Conservation (phyloP, 306 rosid genomes). For the Purshia tridentata region DNA sequence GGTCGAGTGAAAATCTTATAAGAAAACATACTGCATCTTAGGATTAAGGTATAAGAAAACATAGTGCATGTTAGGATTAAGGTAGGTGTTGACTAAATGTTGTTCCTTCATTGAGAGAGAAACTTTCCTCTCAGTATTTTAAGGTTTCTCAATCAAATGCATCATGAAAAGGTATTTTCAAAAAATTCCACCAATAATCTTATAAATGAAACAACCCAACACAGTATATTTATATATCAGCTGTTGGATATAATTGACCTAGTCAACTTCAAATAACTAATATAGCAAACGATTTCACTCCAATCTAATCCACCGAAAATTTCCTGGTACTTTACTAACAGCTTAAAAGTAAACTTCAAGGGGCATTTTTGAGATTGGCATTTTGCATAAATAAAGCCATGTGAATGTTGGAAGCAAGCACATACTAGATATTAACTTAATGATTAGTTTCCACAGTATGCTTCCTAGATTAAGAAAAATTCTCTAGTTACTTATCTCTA, state of each 20-base stretch:
- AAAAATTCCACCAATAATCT: too few relatives aligned
- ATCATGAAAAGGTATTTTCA: too few relatives aligned
- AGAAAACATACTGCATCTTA: too few relatives aligned
- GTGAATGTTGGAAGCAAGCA: slow-evolving; percentile 26
- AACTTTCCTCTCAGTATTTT: too few relatives aligned
- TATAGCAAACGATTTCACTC: slow-evolving; percentile 19
- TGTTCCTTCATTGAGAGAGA: too few relatives aligned
- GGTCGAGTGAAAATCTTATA: too few relatives aligned
- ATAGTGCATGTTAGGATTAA: too few relatives aligned
- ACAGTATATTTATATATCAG: too few relatives aligned
- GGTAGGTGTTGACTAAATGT: too few relatives aligned
- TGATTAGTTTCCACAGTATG: slow-evolving; percentile 14
- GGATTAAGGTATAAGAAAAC: too few relatives aligned
- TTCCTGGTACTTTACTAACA: slow-evolving; percentile 17
- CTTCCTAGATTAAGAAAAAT: slow-evolving; percentile 27
- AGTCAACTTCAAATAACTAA: slow-evolving; percentile 20
- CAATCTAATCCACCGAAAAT: slow-evolving; percentile 29
- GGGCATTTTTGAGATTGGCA: slow-evolving; percentile 17
- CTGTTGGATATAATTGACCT: slow-evolving; percentile 5
- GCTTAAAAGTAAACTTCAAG: slow-evolving; percentile 25
- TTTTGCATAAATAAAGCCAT: neutral
- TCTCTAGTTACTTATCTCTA: slow-evolving; percentile 22
- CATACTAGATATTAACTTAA: slow-evolving; percentile 20
- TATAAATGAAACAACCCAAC: too few relatives aligned
- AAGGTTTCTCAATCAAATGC: too few relatives aligned